Base-by-base conservation (phyloP, 768 basidiomycete species). In the Lactarius sp. region DNA sequence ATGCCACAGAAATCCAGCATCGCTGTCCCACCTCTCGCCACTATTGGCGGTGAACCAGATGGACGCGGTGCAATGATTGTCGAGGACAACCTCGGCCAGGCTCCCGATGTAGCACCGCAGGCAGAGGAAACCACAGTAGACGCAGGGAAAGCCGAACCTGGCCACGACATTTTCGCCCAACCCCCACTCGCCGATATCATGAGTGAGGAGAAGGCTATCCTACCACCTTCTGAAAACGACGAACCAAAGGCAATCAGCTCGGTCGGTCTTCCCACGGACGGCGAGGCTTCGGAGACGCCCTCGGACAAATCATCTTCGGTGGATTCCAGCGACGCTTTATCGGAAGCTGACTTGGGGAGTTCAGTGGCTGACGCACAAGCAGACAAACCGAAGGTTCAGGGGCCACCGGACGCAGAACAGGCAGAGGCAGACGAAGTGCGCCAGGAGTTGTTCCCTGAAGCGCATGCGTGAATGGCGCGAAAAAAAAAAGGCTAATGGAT, bases 121-220 rank as follows among this genome's bases (percentile, higher is more conserved):
- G 70, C 73, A 7, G 71, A 70, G 52, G 75, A 70, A 9, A 78
- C 83, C 14, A 72, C 76, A 0, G 66, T 79, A 2, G 76, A 79
- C 13, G 74, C 78, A 22, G 83, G 81, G 12, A 81, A 83, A 60
- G 76, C 87, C 0, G 90, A 90, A 68, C 91, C 92, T 0, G 91
- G 92, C 0, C 79, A 75, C 16, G 85, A 93, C 70, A 79, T 92
- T 62, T 93, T 93, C 69, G 87, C 79, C 0, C 80, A 78, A 36
- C 75, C 79, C 39, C 77, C 75, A 1, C 75, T 73, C 18, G 77
- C 77, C 52, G 80, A 83, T 6, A 70, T 77, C 52, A 82, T 81
- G 74, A 87, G 85, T 67, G 71, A 76, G 53, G 60, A 61, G 39
- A 36, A 49, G 36, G 39, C 10, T 52, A 36, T 33, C 36, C 13